Conservation (phyloP, 108 stramenopile genomes). For the Cyclotella baltica region DNA sequence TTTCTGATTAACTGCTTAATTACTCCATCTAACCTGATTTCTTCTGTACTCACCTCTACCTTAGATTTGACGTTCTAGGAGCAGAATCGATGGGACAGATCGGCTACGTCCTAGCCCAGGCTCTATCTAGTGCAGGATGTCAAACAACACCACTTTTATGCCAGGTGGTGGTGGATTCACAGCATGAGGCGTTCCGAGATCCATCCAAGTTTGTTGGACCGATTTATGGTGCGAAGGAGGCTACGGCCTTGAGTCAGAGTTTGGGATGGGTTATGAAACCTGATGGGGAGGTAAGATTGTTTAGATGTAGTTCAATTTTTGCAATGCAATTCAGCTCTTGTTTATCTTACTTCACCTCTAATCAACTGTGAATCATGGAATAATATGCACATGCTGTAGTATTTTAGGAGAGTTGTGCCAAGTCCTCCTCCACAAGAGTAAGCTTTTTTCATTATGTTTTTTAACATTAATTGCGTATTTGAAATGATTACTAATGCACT, state of each 20-base stretch:
- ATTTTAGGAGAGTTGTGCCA: constrained; percentile 84
- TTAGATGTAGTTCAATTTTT: neutral
- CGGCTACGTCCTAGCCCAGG: constrained; percentile 83
- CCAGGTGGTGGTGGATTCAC: constrained; percentile 80
- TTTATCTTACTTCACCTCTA: neutral
- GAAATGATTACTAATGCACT: too few relatives aligned
- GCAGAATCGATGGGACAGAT: constrained; percentile 89
- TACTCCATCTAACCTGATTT: too few relatives aligned
- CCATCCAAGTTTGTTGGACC: constrained; percentile 86
- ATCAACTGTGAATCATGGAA: neutral
- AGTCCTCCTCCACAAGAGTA: constrained; percentile 76
- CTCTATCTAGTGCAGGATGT: constrained; percentile 60
- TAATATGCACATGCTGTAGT: constrained; percentile 27
- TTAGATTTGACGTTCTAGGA: constrained; percentile 67
- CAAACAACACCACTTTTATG: constrained; percentile 73
- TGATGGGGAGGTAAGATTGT: constrained; percentile 68
- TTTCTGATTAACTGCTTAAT: too few relatives aligned
- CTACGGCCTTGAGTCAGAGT: constrained; percentile 73
- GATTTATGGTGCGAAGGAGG: constrained; percentile 85
- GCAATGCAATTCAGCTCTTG: neutral
- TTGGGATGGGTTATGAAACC: constrained; percentile 85
- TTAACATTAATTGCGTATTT: too few relatives aligned
- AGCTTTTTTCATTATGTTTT: constrained; percentile 9
- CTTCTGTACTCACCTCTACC: neutral
- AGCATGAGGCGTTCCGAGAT: constrained; percentile 73